phyloP scores from a whole-genome alignment of 1,284 basidiomycete species.

The Ustilago cynodontis region DNA sequence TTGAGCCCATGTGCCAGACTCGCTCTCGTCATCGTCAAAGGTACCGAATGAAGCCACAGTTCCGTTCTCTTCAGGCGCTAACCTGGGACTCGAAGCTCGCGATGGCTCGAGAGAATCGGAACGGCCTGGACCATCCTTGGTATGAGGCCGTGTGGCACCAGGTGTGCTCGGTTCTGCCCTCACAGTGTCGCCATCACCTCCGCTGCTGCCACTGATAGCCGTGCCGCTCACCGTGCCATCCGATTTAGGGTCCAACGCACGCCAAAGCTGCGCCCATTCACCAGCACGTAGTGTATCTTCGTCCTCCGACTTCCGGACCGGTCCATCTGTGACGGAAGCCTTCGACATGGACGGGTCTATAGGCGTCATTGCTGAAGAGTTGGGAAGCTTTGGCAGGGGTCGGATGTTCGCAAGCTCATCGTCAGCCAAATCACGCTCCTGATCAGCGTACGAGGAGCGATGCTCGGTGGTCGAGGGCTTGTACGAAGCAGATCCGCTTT shows the following conservation, averaged over 20 bases:
- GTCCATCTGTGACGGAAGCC: conserved; percentile 1
- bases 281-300: conserved; percentile 57
- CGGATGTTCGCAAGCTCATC: conserved; percentile 55
- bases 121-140: conserved; percentile 22
- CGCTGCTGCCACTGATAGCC: conserved; percentile 46
- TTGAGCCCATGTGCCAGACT: conserved; percentile 65
- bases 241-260: conserved; percentile 23
- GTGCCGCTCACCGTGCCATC: conserved; percentile 31
- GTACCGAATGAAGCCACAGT: conserved; percentile 55
- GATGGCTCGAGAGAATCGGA: conserved; percentile 4
- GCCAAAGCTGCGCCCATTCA: conserved; percentile 54
- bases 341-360: conserved; percentile 18
- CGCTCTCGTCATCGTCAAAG: conserved; percentile 62
- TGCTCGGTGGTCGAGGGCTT: conserved; percentile 23
- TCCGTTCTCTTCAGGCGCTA: conserved; percentile 51
- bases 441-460: conserved; percentile 23
- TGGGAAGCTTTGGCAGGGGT: conserved; percentile 53
- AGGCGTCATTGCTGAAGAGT: conserved; percentile 30
- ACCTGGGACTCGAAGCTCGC: conserved; percentile 18
- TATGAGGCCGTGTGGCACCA: conserved; percentile 26
- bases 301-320: conserved; percentile 46
- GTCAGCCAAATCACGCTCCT: conserved; percentile 51
- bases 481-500: conserved; percentile 40
- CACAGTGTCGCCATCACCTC: conserved; percentile 47
- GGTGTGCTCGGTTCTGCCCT: conserved; percentile 48